Base-by-base conservation (phyloP, 2,329 filamentous ascomycete species). In the Monosporascus sp. region DNA sequence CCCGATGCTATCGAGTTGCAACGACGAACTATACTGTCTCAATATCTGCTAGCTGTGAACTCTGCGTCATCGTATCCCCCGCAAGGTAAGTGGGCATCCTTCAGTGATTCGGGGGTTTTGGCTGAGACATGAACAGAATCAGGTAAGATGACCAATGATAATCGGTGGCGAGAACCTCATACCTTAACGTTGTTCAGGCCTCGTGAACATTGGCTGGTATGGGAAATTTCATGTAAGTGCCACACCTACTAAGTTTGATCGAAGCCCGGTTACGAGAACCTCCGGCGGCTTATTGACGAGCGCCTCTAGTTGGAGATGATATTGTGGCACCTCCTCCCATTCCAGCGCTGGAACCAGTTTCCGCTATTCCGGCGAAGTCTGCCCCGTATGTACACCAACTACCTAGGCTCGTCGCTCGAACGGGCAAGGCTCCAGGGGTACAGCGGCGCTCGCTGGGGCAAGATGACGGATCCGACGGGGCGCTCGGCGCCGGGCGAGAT, bases 401-500 rank as follows among this genome's bases (percentile, higher is more conserved):
- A 80, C 51, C 65, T 77, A 1, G 55, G 62, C 0, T 71, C 70
- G 0, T 73, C 73, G 0, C 50, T 70, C 36, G 60, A 64, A 4
- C 69, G 74, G 37, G 74, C 75, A 4, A 53, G 48, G 4, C 54
- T 38, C 0, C 75, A 77, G 59, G 74, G 74, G 4, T 77, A 77
- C 63, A 56, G 62, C 5, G 74, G 75, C 35, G 74, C 75, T 7
- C 68, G 74, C 49, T 73, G 62, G 77, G 77, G 60, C 49, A 81
- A 84, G 61, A 83, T 83, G 80, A 80, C 74, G 9, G 80, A 83
- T 61, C 77, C 79, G 0, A 76, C 73, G 0, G 79, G 80, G 25
- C 71, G 77, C 11, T 79, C 75, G 47, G 78, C 80, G 1, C 81
- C 82, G 1, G 82, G 82, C 2, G 77, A 81, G 57, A 84, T 85